phyloP scores from a whole-genome alignment of 345 rosid genomes.

The Cardamine occulta region DNA sequence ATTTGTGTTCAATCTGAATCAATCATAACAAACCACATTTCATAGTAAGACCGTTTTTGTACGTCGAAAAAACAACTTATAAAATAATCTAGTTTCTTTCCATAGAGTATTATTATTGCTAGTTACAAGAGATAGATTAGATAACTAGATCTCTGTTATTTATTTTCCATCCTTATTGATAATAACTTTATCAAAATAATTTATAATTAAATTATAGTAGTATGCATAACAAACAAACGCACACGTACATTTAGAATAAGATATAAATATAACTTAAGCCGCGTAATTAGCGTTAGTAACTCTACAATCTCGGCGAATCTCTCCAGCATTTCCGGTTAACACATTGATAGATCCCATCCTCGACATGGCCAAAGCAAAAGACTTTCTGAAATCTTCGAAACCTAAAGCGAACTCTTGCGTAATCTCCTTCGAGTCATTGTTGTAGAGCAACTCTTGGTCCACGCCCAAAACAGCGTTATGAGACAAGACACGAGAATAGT shows the following conservation, averaged over 20 bases:
- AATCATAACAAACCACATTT: neutral
- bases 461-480: slow-evolving; percentile 58
- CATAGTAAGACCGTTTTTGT: neutral
- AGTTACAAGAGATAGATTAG: slow-evolving; percentile 11
- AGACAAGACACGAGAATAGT: slow-evolving; percentile 56
- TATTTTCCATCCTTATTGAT: slow-evolving; percentile 27
- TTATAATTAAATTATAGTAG: neutral
- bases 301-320: slow-evolving; percentile 67
- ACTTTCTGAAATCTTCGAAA: slow-evolving; percentile 64
- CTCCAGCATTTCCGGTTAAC: slow-evolving; percentile 64
- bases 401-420: slow-evolving; percentile 55
- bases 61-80: neutral
- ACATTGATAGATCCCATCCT: slow-evolving; percentile 79
- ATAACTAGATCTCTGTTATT: slow-evolving; percentile 10
- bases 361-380: slow-evolving; percentile 69
- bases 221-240: slow-evolving; percentile 12
- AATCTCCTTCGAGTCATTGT: slow-evolving; percentile 51
- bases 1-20: neutral
- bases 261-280: slow-evolving; percentile 17
- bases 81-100: neutral
- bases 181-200: slow-evolving; percentile 1
- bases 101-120: neutral
- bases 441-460: slow-evolving; percentile 66
- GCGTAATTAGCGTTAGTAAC: slow-evolving; percentile 43
- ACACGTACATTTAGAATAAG: slow-evolving; percentile 10